Base-by-base conservation (phyloP, 1,284 basidiomycete species). In the Trichosporon sp. region DNA sequence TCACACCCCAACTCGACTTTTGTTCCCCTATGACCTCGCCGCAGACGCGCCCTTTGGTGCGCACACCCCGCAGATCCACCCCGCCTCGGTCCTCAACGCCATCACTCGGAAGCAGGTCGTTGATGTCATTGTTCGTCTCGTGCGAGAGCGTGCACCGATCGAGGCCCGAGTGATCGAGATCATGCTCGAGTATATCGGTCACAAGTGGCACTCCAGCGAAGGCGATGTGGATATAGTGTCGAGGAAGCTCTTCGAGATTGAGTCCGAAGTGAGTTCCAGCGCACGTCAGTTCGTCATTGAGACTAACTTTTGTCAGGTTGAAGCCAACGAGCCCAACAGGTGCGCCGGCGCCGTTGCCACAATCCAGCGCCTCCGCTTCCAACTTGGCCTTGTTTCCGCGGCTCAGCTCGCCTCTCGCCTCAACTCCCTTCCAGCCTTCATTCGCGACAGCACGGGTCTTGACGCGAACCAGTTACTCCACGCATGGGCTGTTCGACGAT, bases 241-340 rank as follows among this genome's bases (percentile, higher is more conserved):
- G 3, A 73, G 67, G 32, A 77, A 79, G 46, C 68, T 81, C 4
- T 74, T 76, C 0, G 79, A 82, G 89, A 70, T 79, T 7, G 79
- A 78, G 48, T 76, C 78, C 40, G 79, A 82, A 70, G 80, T 82
- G 69, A 72, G 77, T 72, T 12, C 2, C 38, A 26, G 26, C 26
- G 26, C 26, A 26, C 26, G 26, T 26, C 26, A 26, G 26, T 40
- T 40, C 10, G 38, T 40, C 38, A 12, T 37, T 19, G 32, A 46
- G 11, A 21, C 31, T 73, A 75, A 79, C 65, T 73, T 3, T 12
- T 16, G 32, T 19, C 76, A 78, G 70, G 68, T 79, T 5, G 75
- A 75, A 38, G 76, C 75, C 10, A 61, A 76, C 31, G 68, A 75
- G 14, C 56, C 71, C 0, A 70, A 68, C 14, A 48, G 73, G 5